Conservation (phyloP, 2,329 filamentous ascomycete genomes). For the Lecanicillium sp. region DNA sequence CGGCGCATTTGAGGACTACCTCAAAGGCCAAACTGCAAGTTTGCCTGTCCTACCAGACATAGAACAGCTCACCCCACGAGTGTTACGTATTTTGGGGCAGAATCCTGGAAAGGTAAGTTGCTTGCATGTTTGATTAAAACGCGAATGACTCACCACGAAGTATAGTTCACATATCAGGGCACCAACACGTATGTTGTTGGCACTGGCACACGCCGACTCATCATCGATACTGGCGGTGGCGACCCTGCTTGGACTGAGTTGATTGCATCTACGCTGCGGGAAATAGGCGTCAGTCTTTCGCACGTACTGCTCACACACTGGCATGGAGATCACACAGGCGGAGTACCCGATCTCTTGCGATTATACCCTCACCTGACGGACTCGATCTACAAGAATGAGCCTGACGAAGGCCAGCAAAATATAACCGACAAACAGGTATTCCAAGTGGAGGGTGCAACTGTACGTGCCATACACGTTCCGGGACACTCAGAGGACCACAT, state of each 20-base stretch:
- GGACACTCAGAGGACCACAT: constrained; percentile 68
- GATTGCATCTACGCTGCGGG: constrained; percentile 17
- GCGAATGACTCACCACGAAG: too few species aligned
- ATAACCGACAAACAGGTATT: constrained; percentile 43
- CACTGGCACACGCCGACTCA: constrained; percentile 49
- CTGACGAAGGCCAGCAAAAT: constrained; percentile 29
- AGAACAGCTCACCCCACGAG: constrained; percentile 31
- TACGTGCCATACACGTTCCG: constrained; percentile 57
- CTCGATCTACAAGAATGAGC: constrained; percentile 50
- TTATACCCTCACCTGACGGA: constrained; percentile 12
- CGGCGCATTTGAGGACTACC: constrained; percentile 40
- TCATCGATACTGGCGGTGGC: constrained; percentile 69
- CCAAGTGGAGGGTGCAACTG: constrained; percentile 42
- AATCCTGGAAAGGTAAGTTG: constrained; percentile 32
- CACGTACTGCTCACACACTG: constrained; percentile 62
- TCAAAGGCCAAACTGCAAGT: constrained; percentile 26
- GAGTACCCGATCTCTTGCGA: constrained; percentile 49
- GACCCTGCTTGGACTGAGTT: constrained; percentile 47
- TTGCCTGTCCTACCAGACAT: constrained; percentile 30
- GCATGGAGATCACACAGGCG: constrained; percentile 65
- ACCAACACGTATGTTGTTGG: constrained; percentile 76
- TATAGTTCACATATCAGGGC: constrained; percentile 46
- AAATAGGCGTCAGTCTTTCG: constrained; percentile 20
- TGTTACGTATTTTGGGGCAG: constrained; percentile 34
- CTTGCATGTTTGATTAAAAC: neutral